Conservation (phyloP, 257 asterid species). For the Craterostigma plantagineum region DNA sequence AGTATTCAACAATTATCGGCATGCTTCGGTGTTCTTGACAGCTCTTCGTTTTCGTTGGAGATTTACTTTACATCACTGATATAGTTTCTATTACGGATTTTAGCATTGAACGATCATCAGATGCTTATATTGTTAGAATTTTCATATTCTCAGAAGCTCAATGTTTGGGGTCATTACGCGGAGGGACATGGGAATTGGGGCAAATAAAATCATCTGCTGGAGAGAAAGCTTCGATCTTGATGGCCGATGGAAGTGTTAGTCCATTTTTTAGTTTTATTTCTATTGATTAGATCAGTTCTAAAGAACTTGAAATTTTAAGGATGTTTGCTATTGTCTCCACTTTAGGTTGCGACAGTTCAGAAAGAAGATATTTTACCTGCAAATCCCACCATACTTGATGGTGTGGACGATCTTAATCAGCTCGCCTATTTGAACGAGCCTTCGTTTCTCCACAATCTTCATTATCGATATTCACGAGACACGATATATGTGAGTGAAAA, state of each 20-base stretch:
- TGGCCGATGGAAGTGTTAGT: constrained; percentile 58
- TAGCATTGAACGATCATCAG: too few species aligned
- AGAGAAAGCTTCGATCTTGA: constrained; percentile 40
- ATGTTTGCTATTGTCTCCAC: neutral
- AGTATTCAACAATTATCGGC: too few species aligned
- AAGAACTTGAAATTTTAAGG: too few species aligned
- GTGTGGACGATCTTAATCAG: constrained; percentile 78
- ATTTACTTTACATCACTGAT: too few species aligned
- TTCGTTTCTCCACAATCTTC: constrained; percentile 81
- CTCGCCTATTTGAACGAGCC: constrained; percentile 88
- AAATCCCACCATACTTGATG: constrained; percentile 79
- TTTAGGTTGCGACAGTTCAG: constrained; percentile 45
- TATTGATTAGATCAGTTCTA: too few species aligned
- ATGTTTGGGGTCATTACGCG: constrained; percentile 53
- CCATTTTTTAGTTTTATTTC: neutral
- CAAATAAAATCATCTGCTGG: constrained; percentile 55
- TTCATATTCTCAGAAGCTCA: constrained; percentile 46
- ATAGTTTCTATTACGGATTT: neutral
- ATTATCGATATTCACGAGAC: constrained; percentile 45
- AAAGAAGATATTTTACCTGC: constrained; percentile 60
- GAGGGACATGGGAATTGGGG: constrained; percentile 57
- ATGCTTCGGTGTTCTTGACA: too few species aligned
- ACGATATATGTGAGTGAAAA: constrained; percentile 47
- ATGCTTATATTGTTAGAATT: constrained; percentile 7
- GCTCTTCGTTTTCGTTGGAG: too few species aligned